Base-by-base conservation (phyloP, 305 asterid species). In the Ilex paraguariensis region DNA sequence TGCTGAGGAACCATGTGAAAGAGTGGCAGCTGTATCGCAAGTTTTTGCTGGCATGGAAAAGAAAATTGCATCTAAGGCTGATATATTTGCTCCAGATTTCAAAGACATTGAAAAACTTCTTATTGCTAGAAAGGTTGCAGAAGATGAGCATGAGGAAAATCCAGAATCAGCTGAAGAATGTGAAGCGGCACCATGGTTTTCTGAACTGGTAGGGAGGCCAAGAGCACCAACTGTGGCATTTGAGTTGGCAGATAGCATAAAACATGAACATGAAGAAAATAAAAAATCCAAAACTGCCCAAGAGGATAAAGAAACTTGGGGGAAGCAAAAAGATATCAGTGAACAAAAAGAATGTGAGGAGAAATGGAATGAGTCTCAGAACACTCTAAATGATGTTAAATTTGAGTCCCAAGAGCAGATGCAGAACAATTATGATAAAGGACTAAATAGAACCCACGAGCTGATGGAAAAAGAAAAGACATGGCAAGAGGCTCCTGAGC, bases 131-230 rank as follows among this genome's bases (percentile, higher is more conserved):
- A 77, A 69, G 45, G 66, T 48, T 71, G 84, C 67, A 14, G 45
- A 46, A 65, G 74, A 61, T 63, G 73, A 61, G 65, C 44, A 56
- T 39, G 44, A 16, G 68, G 78, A 61, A 76, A 70, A 65, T 66
- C 72, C 72, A 70, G 84, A 62, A 71, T 72, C 56, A 49, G 66
- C 71, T 63, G 81, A 78, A 74, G 76, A 66, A 63, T 56, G 45
- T 72, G 73, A 62, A 61, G 79, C 61, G 72, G 73, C 57, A 30
- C 54, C 45, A 12, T 70, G 66, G 75, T 67, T 60, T 75, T 44
- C 79, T 58, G 84, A 77, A 64, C 62, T 72, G 64, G 72, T 58
- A 56, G 74, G 70, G 81, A 69, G 55, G 69, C 69, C 66, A 21
- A 21, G 69, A 64, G 54, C 69, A 70, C 69, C 59, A 50, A 75